Evolutionary conservation across 1,284 basidiomycete genomes (phyloP).

Genomic region (Cutaneotrichosporon sp.): DNA sequence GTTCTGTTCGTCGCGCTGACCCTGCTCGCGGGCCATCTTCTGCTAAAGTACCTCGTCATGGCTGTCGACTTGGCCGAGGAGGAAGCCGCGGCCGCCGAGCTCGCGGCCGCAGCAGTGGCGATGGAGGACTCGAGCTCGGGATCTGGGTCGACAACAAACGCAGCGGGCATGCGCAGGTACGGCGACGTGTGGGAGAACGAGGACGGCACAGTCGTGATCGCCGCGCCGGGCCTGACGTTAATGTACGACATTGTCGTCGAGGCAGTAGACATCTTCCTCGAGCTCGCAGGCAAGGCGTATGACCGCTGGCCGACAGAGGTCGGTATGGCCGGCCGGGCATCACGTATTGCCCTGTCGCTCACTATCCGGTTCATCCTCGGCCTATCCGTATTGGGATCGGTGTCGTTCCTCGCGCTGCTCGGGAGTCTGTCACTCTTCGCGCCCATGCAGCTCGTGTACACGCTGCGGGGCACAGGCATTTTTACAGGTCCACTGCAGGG

Average conservation of each 20-base stretch:
- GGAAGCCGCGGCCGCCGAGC: background rate
- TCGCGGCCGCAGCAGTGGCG: background rate
- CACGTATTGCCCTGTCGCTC: conserved; percentile 9
- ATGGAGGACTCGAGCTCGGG: background rate
- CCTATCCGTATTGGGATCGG: conserved; percentile 40
- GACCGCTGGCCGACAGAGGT: conserved; percentile 1
- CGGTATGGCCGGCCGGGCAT: conserved; percentile 1
- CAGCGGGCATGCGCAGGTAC: background rate
- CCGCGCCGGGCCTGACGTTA: conserved; percentile 27
- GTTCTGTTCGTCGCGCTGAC: conserved; percentile 33
- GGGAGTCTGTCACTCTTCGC: conserved; percentile 38
- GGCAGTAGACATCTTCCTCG: conserved; percentile 33
- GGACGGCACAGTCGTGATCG: conserved; percentile 24
- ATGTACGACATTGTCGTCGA: conserved; percentile 33
- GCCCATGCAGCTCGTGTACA: conserved; percentile 41
- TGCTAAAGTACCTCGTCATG: conserved; percentile 15
- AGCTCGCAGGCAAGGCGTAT: conserved; percentile 22
- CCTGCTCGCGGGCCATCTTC: conserved; percentile 31
- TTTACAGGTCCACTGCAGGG: conserved; percentile 8
- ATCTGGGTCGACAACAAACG: too few species aligned
- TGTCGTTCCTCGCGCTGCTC: conserved; percentile 41
- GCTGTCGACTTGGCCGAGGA: background rate
- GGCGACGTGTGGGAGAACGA: conserved; percentile 8
- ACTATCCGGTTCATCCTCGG: conserved; percentile 40
- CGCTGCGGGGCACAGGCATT: conserved; percentile 34